Percentiles rank a stretch among this genome's conserved stretches.
These are phyloP conservation scores for Phanerochaete sordida DNA, from an alignment of 768 basidiomycete genomes.

Conservation along the genomic window DNA sequence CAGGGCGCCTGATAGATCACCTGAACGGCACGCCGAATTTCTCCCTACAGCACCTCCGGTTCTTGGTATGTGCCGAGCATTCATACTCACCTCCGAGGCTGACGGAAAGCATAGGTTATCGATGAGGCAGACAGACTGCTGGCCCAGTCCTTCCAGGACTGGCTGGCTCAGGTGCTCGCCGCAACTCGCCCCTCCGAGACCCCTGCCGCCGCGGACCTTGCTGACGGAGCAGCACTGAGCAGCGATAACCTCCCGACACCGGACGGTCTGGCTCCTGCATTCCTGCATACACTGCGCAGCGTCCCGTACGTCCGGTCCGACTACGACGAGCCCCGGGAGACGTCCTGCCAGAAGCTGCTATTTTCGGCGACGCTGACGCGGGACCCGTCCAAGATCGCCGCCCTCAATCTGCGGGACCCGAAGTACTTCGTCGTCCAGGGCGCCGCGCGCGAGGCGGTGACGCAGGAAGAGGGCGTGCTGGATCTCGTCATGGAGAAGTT, in stretches of 20 bases:
- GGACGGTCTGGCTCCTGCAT: conserved; percentile 64
- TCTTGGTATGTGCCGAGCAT: conserved; percentile 56
- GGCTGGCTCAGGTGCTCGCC: conserved; percentile 81
- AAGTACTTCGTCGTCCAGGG: conserved; percentile 87
- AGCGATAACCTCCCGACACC: conserved; percentile 15
- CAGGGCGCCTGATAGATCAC: conserved; percentile 94
- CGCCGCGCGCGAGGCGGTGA: conserved; percentile 26
- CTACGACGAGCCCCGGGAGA: conserved; percentile 50
- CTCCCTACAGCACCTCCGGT: conserved; percentile 92
- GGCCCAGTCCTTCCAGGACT: conserved; percentile 94
- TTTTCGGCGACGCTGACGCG: conserved; percentile 95
- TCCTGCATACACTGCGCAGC: conserved; percentile 39
- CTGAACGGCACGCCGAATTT: conserved; percentile 85
- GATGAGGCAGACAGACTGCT: conserved; percentile 98
- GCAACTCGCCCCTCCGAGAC: conserved; percentile 49
- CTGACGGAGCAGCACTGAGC: not conserved
- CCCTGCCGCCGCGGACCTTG: not conserved
- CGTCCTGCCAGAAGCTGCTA: conserved; percentile 89
- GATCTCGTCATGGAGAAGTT: conserved; percentile 72
- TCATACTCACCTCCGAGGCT: not conserved
- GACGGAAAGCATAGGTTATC: conserved; percentile 61
- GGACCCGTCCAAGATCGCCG: conserved; percentile 90
- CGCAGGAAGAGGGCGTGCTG: conserved; percentile 35
- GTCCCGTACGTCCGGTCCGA: conserved; percentile 43
- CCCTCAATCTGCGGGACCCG: conserved; percentile 72